Base-by-base conservation (phyloP, 2,329 filamentous ascomycete species). In the Myriosclerotinia duriaeana region DNA sequence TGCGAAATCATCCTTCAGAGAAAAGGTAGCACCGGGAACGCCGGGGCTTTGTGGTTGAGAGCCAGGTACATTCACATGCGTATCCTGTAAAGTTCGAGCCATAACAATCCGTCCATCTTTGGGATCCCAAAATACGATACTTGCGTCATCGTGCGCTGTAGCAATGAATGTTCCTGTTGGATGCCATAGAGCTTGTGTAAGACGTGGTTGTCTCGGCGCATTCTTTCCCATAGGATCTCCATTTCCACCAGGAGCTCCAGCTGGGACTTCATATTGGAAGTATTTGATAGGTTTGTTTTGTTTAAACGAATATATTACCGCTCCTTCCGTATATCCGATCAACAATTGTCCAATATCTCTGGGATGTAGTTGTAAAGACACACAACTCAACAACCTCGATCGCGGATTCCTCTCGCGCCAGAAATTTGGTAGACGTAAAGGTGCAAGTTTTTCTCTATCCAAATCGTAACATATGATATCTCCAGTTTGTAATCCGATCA, bases 381-480 rank as follows among this genome's bases (percentile, higher is more conserved):
- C 85, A 44, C 98, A 82, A 1, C 86, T 83, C 15, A 85, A 80
- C 14, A 88, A 77, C 59, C 87, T 84, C 12, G 88, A 85, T 65
- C 85, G 85, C 0, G 91, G 87, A 71, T 92, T 90, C 68, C 84
- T 83, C 70, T 91, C 86, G 61, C 83, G 82, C 94, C 94, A 98
- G 67, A 97, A 86, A 76, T 97, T 97, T 15, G 92, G 89, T 63
- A 99, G 86, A 66, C 87, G 87, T 78, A 97, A 93, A 0, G 88
- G 86, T 17, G 92, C 87, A 68, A 95, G 80, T 40, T 83, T 82
- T 75, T 92, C 88, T 67, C 93, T 85, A 75, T 98, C 95, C 66
- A 99, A 82, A 77, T 99, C 95, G 76, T 94, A 99, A n/a, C 92
- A 92, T 68, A 94, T 84, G 14, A 98, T 83, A 67, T 98, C 93